These are phyloP conservation scores for Gastrodia elata DNA, from an alignment of 106 monocot genomes.

Conservation along the genomic window DNA sequence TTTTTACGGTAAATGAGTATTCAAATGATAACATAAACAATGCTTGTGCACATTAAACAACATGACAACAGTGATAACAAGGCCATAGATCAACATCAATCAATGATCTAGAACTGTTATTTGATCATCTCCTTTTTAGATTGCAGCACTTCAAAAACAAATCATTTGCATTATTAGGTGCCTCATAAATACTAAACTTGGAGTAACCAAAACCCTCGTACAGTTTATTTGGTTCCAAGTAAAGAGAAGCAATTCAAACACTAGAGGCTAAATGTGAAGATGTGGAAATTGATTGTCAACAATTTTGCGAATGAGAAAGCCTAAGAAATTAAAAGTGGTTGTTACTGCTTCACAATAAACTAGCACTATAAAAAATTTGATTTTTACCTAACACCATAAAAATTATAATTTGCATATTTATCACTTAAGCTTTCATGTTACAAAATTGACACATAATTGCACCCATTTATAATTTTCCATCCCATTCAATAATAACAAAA, in stretches of 20 bases:
- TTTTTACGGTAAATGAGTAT: neutral
- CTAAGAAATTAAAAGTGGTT: neutral
- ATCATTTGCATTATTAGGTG: neutral
- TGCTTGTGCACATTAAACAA: neutral
- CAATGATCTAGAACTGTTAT: neutral
- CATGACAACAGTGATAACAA: neutral
- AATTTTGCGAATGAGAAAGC: neutral
- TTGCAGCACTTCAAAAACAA: neutral
- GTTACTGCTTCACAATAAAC: neutral
- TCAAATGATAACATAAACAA: neutral
- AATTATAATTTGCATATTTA: too few species aligned
- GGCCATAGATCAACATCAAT: neutral
- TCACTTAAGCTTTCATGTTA: too few species aligned
- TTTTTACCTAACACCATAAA: too few species aligned
- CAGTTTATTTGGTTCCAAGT: neutral
- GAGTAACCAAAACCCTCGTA: neutral
- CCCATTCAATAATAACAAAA: too few species aligned
- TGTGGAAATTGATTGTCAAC: neutral
- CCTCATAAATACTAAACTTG: neutral
- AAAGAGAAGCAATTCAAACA: neutral
- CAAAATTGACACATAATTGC: too few species aligned
- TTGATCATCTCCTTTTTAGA: neutral
- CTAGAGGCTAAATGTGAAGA: neutral
- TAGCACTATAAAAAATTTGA: neutral
- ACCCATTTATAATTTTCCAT: too few species aligned